Conservation (phyloP, 129 eudicot species). For the Artemisia argyi region DNA sequence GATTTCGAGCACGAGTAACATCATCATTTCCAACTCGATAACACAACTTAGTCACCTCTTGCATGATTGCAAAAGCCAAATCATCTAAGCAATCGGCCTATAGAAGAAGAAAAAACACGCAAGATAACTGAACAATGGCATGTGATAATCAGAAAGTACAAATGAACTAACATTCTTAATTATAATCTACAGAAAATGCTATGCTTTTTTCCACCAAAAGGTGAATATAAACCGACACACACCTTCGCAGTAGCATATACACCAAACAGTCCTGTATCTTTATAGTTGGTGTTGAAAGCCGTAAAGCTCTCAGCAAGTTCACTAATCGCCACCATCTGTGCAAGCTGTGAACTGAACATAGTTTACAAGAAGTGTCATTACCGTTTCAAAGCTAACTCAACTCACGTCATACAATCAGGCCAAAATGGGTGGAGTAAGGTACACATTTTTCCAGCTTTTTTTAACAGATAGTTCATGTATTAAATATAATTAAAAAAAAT, state of each 20-base stretch:
- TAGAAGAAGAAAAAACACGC: conserved; percentile 5
- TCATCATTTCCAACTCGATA: conserved; percentile 69
- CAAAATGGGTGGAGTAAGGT: background rate
- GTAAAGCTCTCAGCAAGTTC: conserved; percentile 94
- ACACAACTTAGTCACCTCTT: conserved; percentile 65
- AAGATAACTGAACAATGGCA: conserved; percentile 8
- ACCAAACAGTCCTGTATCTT: conserved; percentile 95
- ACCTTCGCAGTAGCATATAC: conserved; percentile 98
- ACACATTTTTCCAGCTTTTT: background rate
- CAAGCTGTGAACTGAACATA: conserved; percentile 65
- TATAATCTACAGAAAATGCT: background rate
- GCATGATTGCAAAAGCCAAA: conserved; percentile 77
- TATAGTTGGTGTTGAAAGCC: conserved; percentile 97
- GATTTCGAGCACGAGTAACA: conserved; percentile 77
- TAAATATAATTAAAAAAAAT: background rate
- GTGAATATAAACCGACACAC: conserved; percentile 1
- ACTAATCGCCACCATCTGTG: conserved; percentile 79
- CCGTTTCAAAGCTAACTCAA: background rate
- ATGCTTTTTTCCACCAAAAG: background rate
- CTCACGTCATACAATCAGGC: background rate
- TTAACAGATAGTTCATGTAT: background rate
- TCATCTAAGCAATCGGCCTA: conserved; percentile 80
- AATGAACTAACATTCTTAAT: background rate
- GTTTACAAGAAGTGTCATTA: conserved; percentile 13
- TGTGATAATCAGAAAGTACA: conserved; percentile 1